Evolutionary conservation across 495 filamentous ascomycete genomes (phyloP).

Genomic region (Sphaerosporella brunnea): DNA sequence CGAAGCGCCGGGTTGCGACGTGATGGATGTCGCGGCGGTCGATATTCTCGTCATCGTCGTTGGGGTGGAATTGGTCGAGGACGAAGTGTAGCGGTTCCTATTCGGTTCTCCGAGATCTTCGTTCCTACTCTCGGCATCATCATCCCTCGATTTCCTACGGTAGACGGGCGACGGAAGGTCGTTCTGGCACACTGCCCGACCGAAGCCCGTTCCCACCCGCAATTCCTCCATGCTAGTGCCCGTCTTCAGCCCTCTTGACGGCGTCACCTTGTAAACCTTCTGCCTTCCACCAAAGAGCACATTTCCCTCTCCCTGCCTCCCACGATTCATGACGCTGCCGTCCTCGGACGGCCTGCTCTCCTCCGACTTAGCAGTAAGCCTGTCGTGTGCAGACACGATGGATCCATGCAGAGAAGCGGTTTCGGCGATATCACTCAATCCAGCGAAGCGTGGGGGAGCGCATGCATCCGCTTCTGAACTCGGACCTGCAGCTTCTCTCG

Average conservation of each 20-base stretch:
- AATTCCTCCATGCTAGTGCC: constrained; percentile 30
- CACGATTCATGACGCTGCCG: constrained; percentile 64
- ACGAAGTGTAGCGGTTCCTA: constrained; percentile 64
- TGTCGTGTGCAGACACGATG: constrained; percentile 34
- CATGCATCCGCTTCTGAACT: constrained; percentile 22
- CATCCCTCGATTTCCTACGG: constrained; percentile 31
- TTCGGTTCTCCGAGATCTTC: constrained; percentile 38
- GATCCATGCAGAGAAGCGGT: constrained; percentile 58
- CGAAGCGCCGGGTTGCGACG: constrained; percentile 26
- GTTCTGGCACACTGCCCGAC: constrained; percentile 64
- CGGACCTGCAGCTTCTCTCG: constrained; percentile 34
- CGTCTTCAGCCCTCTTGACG: constrained; percentile 30
- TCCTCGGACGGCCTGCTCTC: constrained; percentile 53
- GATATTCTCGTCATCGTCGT: constrained; percentile 48
- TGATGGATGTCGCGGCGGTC: constrained; percentile 76
- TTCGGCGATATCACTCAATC: constrained; percentile 74
- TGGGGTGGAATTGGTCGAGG: constrained; percentile 64
- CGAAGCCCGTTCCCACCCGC: constrained; percentile 33
- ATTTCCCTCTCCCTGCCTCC: constrained; percentile 79
- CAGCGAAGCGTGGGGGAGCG: constrained; percentile 31
- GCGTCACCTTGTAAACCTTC: constrained; percentile 82
- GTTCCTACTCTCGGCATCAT: constrained; percentile 25
- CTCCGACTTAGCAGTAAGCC: constrained; percentile 19
- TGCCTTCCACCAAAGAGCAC: constrained; percentile 89
- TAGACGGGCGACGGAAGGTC: constrained; percentile 68